phyloP scores from a whole-genome alignment of 768 basidiomycete genomes.

The Gymnopilus dilepis region DNA sequence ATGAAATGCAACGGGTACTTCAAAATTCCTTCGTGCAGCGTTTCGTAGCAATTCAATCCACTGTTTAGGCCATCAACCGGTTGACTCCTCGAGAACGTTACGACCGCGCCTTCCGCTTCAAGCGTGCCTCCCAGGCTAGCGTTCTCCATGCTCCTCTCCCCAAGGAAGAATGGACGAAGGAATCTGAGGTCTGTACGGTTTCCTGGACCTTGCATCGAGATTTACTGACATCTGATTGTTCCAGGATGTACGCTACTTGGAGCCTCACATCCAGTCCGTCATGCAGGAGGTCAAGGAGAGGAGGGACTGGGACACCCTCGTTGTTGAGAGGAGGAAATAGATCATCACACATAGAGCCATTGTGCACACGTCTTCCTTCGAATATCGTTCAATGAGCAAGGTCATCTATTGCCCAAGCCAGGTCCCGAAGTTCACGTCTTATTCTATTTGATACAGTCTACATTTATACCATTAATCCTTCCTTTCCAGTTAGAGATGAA shows the following conservation, averaged over 20 bases:
- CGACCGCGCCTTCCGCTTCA: constrained; percentile 91
- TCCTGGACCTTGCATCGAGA: neutral
- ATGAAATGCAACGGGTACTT: constrained; percentile 78
- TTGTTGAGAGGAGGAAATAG: constrained; percentile 74
- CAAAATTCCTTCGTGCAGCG: neutral
- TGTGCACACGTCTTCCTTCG: constrained; percentile 5
- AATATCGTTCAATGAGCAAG: neutral
- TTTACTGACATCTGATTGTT: constrained; percentile 7
- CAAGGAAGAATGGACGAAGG: constrained; percentile 79
- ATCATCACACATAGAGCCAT: constrained; percentile 23
- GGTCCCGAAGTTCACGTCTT: neutral
- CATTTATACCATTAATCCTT: neutral
- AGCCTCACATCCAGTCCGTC: constrained; percentile 75
- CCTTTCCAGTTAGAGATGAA: constrained; percentile 37
- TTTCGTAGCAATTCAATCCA: neutral
- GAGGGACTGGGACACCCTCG: constrained; percentile 77
- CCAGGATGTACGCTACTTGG: constrained; percentile 92
- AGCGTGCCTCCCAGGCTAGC: constrained; percentile 79
- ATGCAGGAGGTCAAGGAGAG: constrained; percentile 80
- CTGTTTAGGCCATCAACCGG: constrained; percentile 78
- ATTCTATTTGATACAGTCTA: constrained; percentile 10
- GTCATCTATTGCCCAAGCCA: neutral
- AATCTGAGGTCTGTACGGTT: constrained; percentile 64
- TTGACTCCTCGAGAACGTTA: constrained; percentile 81
- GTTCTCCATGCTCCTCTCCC: constrained; percentile 81